Evolutionary conservation across 2,329 filamentous ascomycete genomes (phyloP), one percentile per base, ranked within the genome.

Genomic region (Periconia digitata): DNA sequence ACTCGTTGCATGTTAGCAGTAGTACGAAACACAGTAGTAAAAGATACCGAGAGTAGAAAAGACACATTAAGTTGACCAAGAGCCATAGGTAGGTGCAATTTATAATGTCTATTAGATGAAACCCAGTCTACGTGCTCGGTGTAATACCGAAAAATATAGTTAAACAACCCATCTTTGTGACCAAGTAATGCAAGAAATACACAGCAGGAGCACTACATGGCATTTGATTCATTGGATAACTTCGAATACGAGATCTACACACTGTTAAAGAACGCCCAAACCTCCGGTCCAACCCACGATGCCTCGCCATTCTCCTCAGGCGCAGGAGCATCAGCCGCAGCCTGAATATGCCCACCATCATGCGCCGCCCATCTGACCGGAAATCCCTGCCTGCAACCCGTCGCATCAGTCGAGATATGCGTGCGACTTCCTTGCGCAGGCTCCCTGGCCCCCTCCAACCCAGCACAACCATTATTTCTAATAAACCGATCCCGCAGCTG

Each of bases 401-500:
- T 27, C 8, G 43, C 47, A 6, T 23, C 38, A 0, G 44, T 48
- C 40, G 29, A 46, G 24, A 51, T 44, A 27, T 54, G 47, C 15
- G 17, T 46, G 10, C 40, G 35, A 29, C 44, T 47, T 2, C 43
- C 43, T 10, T n/a, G 6, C 22, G 60, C 47, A 13, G 62, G 57
- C 45, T 60, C 58, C 15, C 27, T 34, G 3, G 56, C 41, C 6
- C 44, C 41, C 18, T 48, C 17, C 12, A 43, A n/a, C 15, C 47
- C 42, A 2, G 34, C 34, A 56, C 71, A 73, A 2, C 65, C 62
- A 47, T 73, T 72, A 53, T 69, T 63, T 10, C 44, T 45, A 4
- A 72, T 56, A 56, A 66, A 73, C 41, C 58, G 63, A 53, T 72
- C 68, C 8, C 69, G 67, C 39, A 73, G 53, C 46, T 50, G 38